Base-by-base conservation (phyloP, 2,329 filamentous ascomycete species). In the Bimuria novae-zelandiae region DNA sequence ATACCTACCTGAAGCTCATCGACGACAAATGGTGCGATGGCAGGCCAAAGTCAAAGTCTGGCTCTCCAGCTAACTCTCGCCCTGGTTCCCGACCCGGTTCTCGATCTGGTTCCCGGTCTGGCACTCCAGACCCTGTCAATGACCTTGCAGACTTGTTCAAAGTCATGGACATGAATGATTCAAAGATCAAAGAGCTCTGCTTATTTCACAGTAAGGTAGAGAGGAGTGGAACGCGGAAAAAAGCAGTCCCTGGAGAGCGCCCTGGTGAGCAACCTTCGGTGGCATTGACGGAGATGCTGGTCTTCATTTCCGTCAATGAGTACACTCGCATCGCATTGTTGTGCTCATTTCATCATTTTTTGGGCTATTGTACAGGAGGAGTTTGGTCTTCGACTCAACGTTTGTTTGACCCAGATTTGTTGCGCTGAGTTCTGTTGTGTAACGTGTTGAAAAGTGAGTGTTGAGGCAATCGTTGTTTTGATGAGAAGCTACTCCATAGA, bases 1-100 rank as follows among this genome's bases (percentile, higher is more conserved):
- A 49, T 19, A 44, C 30, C 2, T 45, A 49, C 16, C 27, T 49
- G 22, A 39, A 49, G 16, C n/a, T 40, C n/a, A n/a, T 44, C 17
- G 10, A 44, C 30, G 23, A 48, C 23, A 30, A 22, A n/a, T 53
- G 37, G 44, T 53, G 36, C 27, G 6, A 16, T 7, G 40, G 40
- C 14, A 41, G 35, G 19, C 35, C 35, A 21, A 51, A 43, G 21
- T 36, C 33, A 6, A 17, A 36, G n/a, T 16, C 33, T 17, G 33
- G n/a, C 3, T 36, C 33, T 6, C 33, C 33, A 36, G 33, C 33
- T 17, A 17, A 17, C 4, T 36, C 33, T 8, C 33, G 33, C 7
- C 12, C 33, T 17, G 33, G 33, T 36, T 19, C 33, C 4, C 3
- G 16, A 16, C 33, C 33, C 8, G n/a, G 33, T 36, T 36, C n/a